These are phyloP conservation scores for Castanea crenata DNA, from an alignment of 306 rosid species.

Conservation along the genomic window DNA sequence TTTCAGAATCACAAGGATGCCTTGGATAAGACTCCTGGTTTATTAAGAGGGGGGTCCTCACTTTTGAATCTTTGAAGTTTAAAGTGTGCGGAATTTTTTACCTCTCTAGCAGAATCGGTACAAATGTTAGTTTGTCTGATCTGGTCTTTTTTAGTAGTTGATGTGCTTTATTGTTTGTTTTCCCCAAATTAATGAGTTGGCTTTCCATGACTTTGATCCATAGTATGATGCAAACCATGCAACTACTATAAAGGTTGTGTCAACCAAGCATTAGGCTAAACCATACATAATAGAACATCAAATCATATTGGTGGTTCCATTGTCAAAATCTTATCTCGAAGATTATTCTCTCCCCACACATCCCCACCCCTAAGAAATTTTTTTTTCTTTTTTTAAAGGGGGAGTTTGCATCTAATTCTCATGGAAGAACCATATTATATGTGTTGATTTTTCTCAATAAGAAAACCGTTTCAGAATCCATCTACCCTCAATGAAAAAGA, in stretches of 20 bases:
- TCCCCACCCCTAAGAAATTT: too few relatives aligned
- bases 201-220: background rate
- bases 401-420: too few relatives aligned
- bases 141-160: background rate
- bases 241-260: background rate
- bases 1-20: too few relatives aligned
- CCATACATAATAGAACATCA: background rate
- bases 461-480: too few relatives aligned
- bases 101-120: background rate
- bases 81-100: background rate
- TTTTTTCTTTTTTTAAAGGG: too few relatives aligned
- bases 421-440: too few relatives aligned
- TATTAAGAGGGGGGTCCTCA: background rate
- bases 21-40: background rate
- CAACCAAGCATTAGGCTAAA: background rate
- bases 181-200: background rate
- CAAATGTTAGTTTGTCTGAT: background rate
- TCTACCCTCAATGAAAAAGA: too few relatives aligned
- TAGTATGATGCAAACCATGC: background rate
- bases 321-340: background rate
- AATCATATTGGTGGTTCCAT: conserved; percentile 3
- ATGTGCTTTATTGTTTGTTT: background rate
- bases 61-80: background rate
- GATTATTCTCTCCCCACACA: background rate
- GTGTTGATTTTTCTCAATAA: too few relatives aligned